Evolutionary conservation across 345 rosid genomes (phyloP), one percentile per base, ranked within the genome.

Genomic region (Citrus unshiu): DNA sequence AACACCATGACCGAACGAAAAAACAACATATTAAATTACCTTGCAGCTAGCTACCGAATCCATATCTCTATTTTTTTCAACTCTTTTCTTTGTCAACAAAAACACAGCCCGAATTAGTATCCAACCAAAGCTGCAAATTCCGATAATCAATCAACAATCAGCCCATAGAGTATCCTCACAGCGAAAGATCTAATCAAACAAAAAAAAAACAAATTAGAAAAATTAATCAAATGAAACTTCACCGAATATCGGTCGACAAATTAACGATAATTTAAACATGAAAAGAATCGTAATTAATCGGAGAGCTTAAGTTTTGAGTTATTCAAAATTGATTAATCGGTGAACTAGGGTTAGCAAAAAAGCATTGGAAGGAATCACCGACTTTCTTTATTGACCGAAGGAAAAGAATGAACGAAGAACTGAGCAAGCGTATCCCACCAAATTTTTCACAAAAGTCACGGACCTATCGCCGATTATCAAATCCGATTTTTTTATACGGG

Each of bases 1-100:
- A 32, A 66, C n/a, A 21, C 29, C 37, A 5, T 46, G 51, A 46
- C 58, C 43, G 22, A 51, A 24, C 40, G 12, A 24, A 79, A 3
- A 19, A 56, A 51, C 21, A 37, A 8, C 13, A 34, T 65, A 72
- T 25, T 30, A 9, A 35, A 72, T 63, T 90, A 95, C 97, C 98
- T 91, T 90, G 89, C 98, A 95, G 78, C 82, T 82, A 76, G 85
- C 78, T 27, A 85, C 92, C 89, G 90, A 89, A 89, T 95, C 99
- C 99, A 95, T 95, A 72, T 83, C 83, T 70, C 39, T 57, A 5
- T 71, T 54, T 54, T 29, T 12, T 6, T 24, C 51, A 46, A 46
- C 51, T 46, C 51, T 25, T 37, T 32, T 25, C 13, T 7, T 64
- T 59, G 37, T 63, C 35, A 22, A 68, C 58, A 70, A 69, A 80